Percentiles rank a stretch among this genome's conserved stretches.
phyloP scores from a whole-genome alignment of 129 eudicot genomes.

The Flaveria sonorensis region DNA sequence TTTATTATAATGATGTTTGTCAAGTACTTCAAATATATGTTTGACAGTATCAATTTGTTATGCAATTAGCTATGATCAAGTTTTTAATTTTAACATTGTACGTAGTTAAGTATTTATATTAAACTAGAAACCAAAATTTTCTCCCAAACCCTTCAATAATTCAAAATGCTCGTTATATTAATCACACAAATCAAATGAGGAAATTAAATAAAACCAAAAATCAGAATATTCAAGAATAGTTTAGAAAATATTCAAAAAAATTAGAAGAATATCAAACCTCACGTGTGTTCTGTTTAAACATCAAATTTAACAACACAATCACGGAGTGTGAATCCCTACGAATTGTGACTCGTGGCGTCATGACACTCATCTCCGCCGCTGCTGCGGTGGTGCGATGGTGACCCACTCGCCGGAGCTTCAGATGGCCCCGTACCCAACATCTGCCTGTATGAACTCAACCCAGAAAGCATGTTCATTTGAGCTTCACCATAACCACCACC shows the following conservation, averaged over 20 bases:
- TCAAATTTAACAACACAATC: constrained; percentile 52
- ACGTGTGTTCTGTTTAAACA: constrained; percentile 66
- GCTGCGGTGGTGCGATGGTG: constrained; percentile 46
- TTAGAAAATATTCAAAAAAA: constrained; percentile 29
- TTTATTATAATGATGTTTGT: no score
- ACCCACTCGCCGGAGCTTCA: constrained; percentile 71
- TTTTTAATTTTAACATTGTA: no score
- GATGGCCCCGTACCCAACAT: constrained; percentile 51
- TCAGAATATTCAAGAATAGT: constrained; percentile 25
- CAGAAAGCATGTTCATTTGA: constrained; percentile 69
- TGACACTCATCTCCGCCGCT: constrained; percentile 54
- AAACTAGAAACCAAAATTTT: background rate
- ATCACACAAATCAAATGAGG: constrained; percentile 38
- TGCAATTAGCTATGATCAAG: no score
- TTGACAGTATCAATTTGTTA: no score
- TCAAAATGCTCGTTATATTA: constrained; percentile 25
- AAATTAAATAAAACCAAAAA: constrained; percentile 4
- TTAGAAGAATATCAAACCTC: constrained; percentile 65
- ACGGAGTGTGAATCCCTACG: constrained; percentile 35
- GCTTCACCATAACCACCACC: constrained; percentile 60
- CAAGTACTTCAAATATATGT: no score
- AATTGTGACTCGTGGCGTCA: constrained; percentile 63
- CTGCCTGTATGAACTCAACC: constrained; percentile 57
- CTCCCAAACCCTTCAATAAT: background rate
- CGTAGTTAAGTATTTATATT: no score